Percentiles rank a stretch among this genome's conserved stretches.
phyloP scores from a whole-genome alignment of 331 rosid species.

The Spiraea crenata region DNA sequence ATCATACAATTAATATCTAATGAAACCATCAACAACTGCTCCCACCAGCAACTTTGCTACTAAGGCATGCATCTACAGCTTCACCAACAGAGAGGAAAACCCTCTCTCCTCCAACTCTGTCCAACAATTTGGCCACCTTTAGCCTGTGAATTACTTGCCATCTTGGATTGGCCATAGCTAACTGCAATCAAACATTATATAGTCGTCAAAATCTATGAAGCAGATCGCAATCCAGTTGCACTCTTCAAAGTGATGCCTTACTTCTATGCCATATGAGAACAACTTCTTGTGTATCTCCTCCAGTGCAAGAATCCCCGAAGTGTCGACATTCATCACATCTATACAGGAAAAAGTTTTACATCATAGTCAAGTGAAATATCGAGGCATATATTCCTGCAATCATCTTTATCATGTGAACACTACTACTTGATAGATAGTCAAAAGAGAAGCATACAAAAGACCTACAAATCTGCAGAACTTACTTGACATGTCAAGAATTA shows the following conservation, averaged over 20 bases:
- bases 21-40: conserved; percentile 22
- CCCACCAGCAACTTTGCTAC: conserved; percentile 28
- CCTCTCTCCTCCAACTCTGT: conserved; percentile 63
- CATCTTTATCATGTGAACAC: not conserved
- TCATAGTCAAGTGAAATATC: not conserved
- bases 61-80: conserved; percentile 64
- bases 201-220: not conserved
- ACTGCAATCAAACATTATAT: conserved; percentile 37
- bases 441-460: too few relatives aligned
- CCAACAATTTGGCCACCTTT: conserved; percentile 66
- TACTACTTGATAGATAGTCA: not conserved
- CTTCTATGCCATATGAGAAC: conserved; percentile 48
- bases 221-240: not conserved
- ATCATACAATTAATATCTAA: not conserved
- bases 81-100: conserved; percentile 63
- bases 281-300: conserved; percentile 74
- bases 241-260: conserved; percentile 20
- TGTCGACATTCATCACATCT: conserved; percentile 75
- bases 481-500: conserved; percentile 81
- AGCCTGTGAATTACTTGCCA: conserved; percentile 82
- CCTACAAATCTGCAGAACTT: conserved; percentile 30
- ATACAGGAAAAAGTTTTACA: conserved; percentile 11
- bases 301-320: conserved; percentile 69
- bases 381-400: not conserved
- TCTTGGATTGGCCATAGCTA: conserved; percentile 73